A percentile compares a stretch with the other conserved stretches of the same genome.
Conservation (phyloP, 164 flowering plant species). For the Vitis rotundifolia region DNA sequence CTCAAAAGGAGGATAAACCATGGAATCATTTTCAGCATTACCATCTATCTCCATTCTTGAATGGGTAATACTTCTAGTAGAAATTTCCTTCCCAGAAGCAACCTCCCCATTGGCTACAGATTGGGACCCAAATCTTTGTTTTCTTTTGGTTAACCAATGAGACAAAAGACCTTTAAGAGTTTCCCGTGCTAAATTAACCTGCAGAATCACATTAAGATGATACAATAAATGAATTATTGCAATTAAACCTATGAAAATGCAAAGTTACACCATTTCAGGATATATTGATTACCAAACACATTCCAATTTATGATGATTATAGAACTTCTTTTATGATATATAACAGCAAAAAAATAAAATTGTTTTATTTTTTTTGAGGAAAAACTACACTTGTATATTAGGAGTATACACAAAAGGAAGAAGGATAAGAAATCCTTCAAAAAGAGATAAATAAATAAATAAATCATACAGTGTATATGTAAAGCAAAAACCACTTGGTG, state of each 20-base stretch:
- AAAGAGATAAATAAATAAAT: too few relatives aligned
- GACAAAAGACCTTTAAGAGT: conserved; percentile 87
- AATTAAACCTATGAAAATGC: background rate
- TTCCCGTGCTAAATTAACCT: conserved; percentile 96
- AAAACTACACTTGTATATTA: too few relatives aligned
- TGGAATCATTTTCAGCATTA: conserved; percentile 64
- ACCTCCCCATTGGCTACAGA: conserved; percentile 72
- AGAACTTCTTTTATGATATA: too few relatives aligned
- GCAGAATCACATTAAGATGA: conserved; percentile 20
- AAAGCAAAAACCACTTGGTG: too few relatives aligned
- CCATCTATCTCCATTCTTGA: conserved; percentile 77
- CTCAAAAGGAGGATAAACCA: conserved; percentile 86
- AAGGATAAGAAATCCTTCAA: too few relatives aligned
- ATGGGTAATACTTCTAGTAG: conserved; percentile 54
- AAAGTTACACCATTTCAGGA: background rate
- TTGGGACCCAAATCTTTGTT: conserved; percentile 64
- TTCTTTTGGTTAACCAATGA: conserved; percentile 82
- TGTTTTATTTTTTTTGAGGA: too few relatives aligned
- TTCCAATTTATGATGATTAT: too few relatives aligned
- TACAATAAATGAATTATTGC: background rate
- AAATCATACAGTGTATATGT: too few relatives aligned
- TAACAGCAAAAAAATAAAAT: too few relatives aligned
- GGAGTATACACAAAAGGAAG: too few relatives aligned
- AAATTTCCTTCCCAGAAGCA: conserved; percentile 55
- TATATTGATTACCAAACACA: too few relatives aligned